Evolutionary conservation across 192 early-diverging fungal genomes (phyloP).

Genomic region (Oehlia diaphana): DNA sequence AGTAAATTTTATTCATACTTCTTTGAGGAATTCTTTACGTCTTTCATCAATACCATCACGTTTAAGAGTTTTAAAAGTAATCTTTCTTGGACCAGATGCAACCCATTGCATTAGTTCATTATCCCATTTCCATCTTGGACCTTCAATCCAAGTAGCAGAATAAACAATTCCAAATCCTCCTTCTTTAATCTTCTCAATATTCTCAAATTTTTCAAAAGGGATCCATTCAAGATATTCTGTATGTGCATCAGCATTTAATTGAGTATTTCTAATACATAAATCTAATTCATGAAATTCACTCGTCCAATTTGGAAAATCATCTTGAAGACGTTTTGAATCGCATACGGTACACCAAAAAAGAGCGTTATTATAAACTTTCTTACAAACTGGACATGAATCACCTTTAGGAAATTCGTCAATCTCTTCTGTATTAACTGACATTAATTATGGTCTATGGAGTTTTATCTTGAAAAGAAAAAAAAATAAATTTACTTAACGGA

Average conservation of each 20-base stretch:
- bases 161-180: not conserved
- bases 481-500: not conserved
- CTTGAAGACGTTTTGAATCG: not conserved
- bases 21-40: not conserved
- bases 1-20: not conserved
- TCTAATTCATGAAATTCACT: slow-evolving; percentile 1
- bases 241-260: not conserved
- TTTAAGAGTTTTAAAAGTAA: slow-evolving; percentile 15
- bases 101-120: not conserved
- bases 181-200: not conserved
- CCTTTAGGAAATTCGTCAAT: not conserved
- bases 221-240: slow-evolving; percentile 11
- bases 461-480: not conserved
- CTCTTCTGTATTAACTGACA: not conserved
- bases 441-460: not conserved
- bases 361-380: not conserved
- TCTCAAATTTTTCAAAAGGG: not conserved
- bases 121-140: slow-evolving; percentile 5
- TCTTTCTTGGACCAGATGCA: not conserved
- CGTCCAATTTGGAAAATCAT: slow-evolving; percentile 3
- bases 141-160: slow-evolving; percentile 9
- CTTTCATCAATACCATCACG: not conserved
- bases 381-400: not conserved
- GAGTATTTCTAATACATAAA: not conserved
- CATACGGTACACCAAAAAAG: slow-evolving; percentile 10